Conservation (phyloP, 768 basidiomycete genomes). For the Botryobasidium botryosum region DNA sequence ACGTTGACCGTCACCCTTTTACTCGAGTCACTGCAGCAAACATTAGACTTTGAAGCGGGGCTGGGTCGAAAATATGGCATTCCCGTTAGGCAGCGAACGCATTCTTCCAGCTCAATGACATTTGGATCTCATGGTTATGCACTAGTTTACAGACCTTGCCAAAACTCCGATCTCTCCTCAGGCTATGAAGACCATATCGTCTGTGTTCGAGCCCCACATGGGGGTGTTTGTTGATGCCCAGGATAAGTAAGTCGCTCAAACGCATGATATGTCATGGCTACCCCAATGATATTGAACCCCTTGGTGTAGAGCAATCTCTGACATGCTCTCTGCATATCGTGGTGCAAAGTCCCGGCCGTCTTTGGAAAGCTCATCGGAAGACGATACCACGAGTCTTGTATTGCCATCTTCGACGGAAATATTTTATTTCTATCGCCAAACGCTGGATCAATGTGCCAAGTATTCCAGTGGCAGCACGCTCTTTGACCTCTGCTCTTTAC, state of each 20-base stretch:
- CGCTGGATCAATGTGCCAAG: conserved; percentile 84
- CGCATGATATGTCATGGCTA: neutral
- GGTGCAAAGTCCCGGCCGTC: conserved; percentile 45
- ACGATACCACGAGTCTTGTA: conserved; percentile 41
- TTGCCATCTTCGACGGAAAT: conserved; percentile 89
- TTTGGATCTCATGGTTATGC: too few species aligned
- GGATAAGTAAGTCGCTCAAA: conserved; percentile 49
- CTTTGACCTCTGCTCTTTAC: conserved; percentile 62
- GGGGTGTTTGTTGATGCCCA: conserved; percentile 90
- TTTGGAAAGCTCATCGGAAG: conserved; percentile 37
- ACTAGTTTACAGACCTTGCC: neutral
- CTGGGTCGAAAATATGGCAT: conserved; percentile 72
- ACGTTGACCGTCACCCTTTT: conserved; percentile 59
- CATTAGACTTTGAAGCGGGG: conserved; percentile 71
- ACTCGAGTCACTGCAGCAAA: conserved; percentile 72
- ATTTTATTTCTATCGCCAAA: conserved; percentile 95
- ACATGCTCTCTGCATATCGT: conserved; percentile 79
- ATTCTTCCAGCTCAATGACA: neutral
- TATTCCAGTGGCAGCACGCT: conserved; percentile 72
- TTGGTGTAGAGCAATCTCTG: conserved; percentile 51
- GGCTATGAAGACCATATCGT: conserved; percentile 45
- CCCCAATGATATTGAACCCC: neutral
- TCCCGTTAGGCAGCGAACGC: conserved; percentile 31
- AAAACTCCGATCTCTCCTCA: conserved; percentile 7
- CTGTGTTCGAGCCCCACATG: conserved; percentile 89